Evolutionary conservation across 176 grass and related monocot genomes (phyloP).

Genomic region (Phragmites australis): DNA sequence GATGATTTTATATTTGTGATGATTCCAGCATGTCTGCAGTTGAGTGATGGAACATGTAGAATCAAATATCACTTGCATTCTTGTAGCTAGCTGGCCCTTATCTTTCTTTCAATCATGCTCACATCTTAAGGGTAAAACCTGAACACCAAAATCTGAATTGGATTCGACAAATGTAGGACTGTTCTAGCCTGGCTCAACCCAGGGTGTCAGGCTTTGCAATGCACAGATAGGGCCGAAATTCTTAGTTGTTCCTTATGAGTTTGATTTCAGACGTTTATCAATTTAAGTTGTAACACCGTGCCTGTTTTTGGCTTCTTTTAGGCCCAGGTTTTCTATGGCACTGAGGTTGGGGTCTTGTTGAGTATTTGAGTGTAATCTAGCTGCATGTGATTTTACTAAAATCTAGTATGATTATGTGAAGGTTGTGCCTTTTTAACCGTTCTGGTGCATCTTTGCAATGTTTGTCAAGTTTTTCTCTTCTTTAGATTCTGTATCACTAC

Average conservation of each 20-base stretch:
- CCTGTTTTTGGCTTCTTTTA: background rate
- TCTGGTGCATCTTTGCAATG: background rate
- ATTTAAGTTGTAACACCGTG: background rate
- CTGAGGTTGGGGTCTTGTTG: background rate
- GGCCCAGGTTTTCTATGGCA: background rate
- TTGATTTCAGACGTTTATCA: background rate
- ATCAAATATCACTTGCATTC: background rate
- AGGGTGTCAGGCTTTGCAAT: no score
- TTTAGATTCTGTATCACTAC: background rate
- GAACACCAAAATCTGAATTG: no score
- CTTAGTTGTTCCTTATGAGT: no score
- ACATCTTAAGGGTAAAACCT: no score
- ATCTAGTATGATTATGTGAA: slow-evolving; percentile 17
- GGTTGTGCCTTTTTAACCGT: background rate
- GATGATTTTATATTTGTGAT: no score
- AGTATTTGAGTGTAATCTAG: slow-evolving; percentile 8
- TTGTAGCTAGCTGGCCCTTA: background rate
- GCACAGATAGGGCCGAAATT: no score
- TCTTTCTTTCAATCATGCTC: no score
- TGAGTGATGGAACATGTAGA: background rate
- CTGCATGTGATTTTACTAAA: background rate
- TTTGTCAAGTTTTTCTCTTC: slow-evolving; percentile 3
- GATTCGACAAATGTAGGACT: no score
- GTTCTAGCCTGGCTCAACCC: no score
- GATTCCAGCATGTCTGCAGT: no score